Conservation (phyloP, 495 filamentous ascomycete species). For the Penicillium dipodomyicola region DNA sequence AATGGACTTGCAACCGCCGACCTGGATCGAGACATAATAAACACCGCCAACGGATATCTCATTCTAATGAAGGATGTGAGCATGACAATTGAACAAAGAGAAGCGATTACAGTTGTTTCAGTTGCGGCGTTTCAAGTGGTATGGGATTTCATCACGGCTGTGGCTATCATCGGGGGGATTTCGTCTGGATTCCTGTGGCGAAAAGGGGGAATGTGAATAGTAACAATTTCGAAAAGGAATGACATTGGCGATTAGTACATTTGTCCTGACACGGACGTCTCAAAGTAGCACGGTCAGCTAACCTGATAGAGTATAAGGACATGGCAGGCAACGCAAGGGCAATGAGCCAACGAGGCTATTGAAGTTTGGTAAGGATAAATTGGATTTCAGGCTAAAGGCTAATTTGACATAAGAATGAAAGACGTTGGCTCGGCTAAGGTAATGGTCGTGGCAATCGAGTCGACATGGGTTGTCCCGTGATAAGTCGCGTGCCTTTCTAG, state of each 20-base stretch:
- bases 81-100: slow-evolving; percentile 20
- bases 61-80: slow-evolving; percentile 23
- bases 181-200: slow-evolving; percentile 29
- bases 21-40: slow-evolving; percentile 16
- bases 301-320: background rate
- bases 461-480: background rate
- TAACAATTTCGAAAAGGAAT: background rate
- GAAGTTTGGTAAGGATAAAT: background rate
- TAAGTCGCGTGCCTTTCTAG: slow-evolving; percentile 16
- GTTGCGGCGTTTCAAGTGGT: slow-evolving; percentile 21
- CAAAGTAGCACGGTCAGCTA: background rate
- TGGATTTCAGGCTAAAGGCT: slow-evolving; percentile 5
- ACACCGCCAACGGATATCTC: slow-evolving; percentile 24
- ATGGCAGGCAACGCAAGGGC: background rate
- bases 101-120: slow-evolving; percentile 19
- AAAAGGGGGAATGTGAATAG: background rate
- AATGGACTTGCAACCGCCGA: slow-evolving; percentile 18
- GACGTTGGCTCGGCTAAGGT: background rate
- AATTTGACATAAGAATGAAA: background rate
- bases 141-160: slow-evolving; percentile 27
- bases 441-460: background rate
- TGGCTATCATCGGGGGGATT: slow-evolving; percentile 22
- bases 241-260: background rate
- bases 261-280: background rate
- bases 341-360: background rate